These are phyloP conservation scores for Dothistroma pini DNA, from an alignment of 2,329 filamentous ascomycete species.

Conservation along the genomic window DNA sequence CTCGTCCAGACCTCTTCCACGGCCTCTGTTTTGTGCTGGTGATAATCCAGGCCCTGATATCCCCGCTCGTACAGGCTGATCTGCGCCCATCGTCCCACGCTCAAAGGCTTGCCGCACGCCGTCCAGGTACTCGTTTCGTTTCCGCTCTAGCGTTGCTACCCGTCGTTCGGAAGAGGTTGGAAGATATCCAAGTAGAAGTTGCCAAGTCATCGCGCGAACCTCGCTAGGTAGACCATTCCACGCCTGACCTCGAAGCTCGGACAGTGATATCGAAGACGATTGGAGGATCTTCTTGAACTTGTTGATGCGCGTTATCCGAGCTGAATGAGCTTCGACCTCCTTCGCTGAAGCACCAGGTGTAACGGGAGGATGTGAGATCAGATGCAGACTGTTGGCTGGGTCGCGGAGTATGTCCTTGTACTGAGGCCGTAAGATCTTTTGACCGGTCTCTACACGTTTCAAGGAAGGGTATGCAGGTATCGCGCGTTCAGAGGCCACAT, in stretches of 20 bases:
- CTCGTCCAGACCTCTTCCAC: slow-evolving; percentile 80
- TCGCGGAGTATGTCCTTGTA: slow-evolving; percentile 89
- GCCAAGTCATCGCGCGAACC: slow-evolving; percentile 98
- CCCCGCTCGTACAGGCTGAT: slow-evolving; percentile 50
- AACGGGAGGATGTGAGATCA: slow-evolving; percentile 81
- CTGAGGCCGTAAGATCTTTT: slow-evolving; percentile 89
- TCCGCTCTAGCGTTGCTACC: slow-evolving; percentile 84
- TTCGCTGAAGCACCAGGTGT: slow-evolving; percentile 72
- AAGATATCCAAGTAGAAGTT: slow-evolving; percentile 88
- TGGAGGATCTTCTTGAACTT: slow-evolving; percentile 98
- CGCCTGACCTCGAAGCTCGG: slow-evolving; percentile 77
- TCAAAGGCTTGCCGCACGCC: slow-evolving; percentile 71
- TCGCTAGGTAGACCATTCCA: slow-evolving; percentile 96
- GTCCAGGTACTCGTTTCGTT: slow-evolving; percentile 94
- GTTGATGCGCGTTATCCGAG: slow-evolving; percentile 89
- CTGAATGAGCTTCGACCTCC: slow-evolving; percentile 79
- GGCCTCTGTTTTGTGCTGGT: slow-evolving; percentile 50
- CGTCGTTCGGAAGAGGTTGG: slow-evolving; percentile 94
- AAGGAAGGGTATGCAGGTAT: slow-evolving; percentile 79
- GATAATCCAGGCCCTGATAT: slow-evolving; percentile 44
- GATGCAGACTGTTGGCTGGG: slow-evolving; percentile 89
- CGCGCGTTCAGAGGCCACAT: slow-evolving; percentile 82
- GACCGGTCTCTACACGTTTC: slow-evolving; percentile 73
- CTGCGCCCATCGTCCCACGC: slow-evolving; percentile 44
- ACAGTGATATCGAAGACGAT: slow-evolving; percentile 79